Conservation (phyloP, 768 basidiomycete species). For the Tricholomella constricta region DNA sequence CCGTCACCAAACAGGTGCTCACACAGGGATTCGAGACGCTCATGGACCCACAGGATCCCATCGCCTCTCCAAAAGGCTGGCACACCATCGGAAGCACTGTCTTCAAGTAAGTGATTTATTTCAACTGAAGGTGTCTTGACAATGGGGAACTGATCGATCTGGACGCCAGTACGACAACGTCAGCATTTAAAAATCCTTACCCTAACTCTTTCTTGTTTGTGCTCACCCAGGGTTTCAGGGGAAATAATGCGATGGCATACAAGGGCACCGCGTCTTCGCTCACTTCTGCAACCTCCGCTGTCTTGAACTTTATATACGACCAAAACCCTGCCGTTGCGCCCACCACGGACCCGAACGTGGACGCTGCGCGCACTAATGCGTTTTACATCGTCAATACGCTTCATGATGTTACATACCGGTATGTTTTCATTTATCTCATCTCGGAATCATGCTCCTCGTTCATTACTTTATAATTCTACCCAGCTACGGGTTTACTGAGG, state of each 20-base stretch:
- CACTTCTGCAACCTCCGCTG: conserved; percentile 34
- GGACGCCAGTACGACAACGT: conserved; percentile 11
- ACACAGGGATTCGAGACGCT: conserved; percentile 47
- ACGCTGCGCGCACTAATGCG: conserved; percentile 54
- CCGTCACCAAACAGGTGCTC: conserved; percentile 47
- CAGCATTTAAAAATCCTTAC: too few relatives aligned
- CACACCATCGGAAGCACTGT: conserved; percentile 23
- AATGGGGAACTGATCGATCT: too few relatives aligned
- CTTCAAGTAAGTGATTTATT: background rate
- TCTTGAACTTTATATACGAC: conserved; percentile 42
- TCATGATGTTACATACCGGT: conserved; percentile 49
- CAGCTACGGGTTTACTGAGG: conserved; percentile 56
- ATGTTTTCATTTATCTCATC: conserved; percentile 14
- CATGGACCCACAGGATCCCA: conserved; percentile 46
- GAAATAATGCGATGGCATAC: conserved; percentile 37
- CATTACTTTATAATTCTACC: too few relatives aligned
- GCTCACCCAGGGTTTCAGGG: too few relatives aligned
- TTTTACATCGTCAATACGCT: conserved; percentile 65
- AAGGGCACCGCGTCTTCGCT: conserved; percentile 33
- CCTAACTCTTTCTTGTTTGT: too few relatives aligned
- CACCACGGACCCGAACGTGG: conserved; percentile 40
- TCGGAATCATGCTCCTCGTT: background rate
- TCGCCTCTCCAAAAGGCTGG: conserved; percentile 50
- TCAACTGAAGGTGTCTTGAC: conserved; percentile 8
- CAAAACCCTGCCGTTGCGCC: conserved; percentile 29